Conservation (phyloP, 441 rosid genomes). For the Corymbia calophylla region DNA sequence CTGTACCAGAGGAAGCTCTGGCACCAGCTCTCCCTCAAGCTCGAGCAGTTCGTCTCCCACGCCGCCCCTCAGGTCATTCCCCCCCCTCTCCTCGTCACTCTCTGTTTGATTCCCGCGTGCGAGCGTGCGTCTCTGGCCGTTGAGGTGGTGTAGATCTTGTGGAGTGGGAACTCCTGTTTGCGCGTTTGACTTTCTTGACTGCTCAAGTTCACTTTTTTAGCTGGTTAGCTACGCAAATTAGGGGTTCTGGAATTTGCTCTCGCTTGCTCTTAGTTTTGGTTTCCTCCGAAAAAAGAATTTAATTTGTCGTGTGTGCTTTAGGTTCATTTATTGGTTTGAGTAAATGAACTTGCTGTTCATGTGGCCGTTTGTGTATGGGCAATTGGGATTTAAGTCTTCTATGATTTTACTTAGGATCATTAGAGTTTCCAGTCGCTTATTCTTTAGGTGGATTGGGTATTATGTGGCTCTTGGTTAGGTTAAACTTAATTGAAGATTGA, state of each 20-base stretch:
- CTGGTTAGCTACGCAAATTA: not conserved
- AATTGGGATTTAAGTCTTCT: not conserved
- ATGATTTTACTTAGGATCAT: not conserved
- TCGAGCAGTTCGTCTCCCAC: slow-evolving; percentile 84
- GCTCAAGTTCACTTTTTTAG: not conserved
- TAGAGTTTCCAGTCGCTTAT: not conserved
- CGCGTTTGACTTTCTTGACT: not conserved
- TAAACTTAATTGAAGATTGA: not conserved
- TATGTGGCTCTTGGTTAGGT: not conserved
- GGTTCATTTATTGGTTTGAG: not conserved
- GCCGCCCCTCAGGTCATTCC: slow-evolving; percentile 62
- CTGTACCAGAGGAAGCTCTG: slow-evolving; percentile 96
- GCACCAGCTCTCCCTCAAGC: slow-evolving; percentile 97
- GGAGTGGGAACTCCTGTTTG: not conserved
- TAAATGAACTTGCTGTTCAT: not conserved
- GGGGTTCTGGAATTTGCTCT: not conserved
- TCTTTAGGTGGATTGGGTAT: not conserved
- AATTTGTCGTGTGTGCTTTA: not conserved
- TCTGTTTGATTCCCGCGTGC: not conserved
- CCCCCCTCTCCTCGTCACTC: not conserved
- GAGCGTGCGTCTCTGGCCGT: slow-evolving; percentile 15
- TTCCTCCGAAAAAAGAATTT: not conserved
- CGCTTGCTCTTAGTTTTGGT: not conserved
- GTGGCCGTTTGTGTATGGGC: not conserved
- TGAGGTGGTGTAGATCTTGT: not conserved